A percentile compares a stretch with the other conserved stretches of the same genome.
These are phyloP conservation scores for Aschersonia sp. DNA, from an alignment of 2,329 filamentous ascomycete genomes.

Conservation along the genomic window DNA sequence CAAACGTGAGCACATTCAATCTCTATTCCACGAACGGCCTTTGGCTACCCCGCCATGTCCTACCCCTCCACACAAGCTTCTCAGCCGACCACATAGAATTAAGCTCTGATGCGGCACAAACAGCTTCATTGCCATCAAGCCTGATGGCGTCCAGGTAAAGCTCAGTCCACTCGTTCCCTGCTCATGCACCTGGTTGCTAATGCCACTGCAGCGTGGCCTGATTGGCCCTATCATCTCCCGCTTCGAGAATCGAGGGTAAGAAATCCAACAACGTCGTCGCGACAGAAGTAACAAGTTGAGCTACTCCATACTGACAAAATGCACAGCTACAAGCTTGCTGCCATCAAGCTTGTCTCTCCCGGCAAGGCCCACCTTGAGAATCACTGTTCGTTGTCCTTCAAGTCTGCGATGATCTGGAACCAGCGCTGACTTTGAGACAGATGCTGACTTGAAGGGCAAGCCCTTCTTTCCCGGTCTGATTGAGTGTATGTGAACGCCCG, in stretches of 20 bases:
- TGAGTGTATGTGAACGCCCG: slow-evolving; percentile 48
- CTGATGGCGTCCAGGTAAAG: slow-evolving; percentile 92
- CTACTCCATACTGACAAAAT: too few species aligned
- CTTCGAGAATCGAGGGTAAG: slow-evolving; percentile 91
- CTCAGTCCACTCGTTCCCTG: not conserved
- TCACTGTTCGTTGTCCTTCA: slow-evolving; percentile 51
- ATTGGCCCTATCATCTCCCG: slow-evolving; percentile 94
- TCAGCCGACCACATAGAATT: not conserved
- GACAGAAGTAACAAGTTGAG: not conserved
- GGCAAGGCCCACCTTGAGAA: slow-evolving; percentile 92
- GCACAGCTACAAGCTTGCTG: slow-evolving; percentile 72
- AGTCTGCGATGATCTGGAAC: not conserved
- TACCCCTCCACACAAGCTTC: slow-evolving; percentile 3
- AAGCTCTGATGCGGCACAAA: slow-evolving; percentile 12
- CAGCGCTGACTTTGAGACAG: slow-evolving; percentile 22
- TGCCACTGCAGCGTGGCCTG: slow-evolving; percentile 64
- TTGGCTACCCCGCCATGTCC: slow-evolving; percentile 16
- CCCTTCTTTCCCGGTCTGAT: slow-evolving; percentile 94
- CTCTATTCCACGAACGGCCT: not conserved
- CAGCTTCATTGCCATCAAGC: slow-evolving; percentile 99
- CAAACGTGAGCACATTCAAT: slow-evolving; percentile 58
- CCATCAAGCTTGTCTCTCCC: slow-evolving; percentile 88
- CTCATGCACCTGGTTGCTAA: not conserved
- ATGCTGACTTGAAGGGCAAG: slow-evolving; percentile 83
- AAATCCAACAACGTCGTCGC: not conserved